Evolutionary conservation across 2,329 filamentous ascomycete genomes (phyloP).

Genomic region (Penicillium sp.): DNA sequence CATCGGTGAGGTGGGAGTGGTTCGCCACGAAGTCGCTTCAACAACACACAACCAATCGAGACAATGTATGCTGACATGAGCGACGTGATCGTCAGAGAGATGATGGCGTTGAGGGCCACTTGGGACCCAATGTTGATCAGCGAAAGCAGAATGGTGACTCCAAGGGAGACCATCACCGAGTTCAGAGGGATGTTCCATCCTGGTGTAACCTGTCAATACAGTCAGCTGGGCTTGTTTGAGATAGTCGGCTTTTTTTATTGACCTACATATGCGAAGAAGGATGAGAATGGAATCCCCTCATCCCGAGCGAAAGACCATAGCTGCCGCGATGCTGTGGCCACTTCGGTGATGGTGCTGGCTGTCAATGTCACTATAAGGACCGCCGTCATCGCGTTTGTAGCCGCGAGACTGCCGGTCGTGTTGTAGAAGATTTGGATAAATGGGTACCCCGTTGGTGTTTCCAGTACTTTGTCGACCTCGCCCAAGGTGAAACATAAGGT

Average conservation of each 20-base stretch:
- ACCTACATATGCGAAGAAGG: conserved; percentile 40
- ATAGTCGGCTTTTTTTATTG: not conserved
- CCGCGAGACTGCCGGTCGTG: conserved; percentile 49
- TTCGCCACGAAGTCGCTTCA: conserved; percentile 45
- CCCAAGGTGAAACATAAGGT: conserved; percentile 56
- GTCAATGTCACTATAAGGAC: conserved; percentile 52
- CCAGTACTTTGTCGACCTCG: conserved; percentile 47
- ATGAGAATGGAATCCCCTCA: conserved; percentile 40
- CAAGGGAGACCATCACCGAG: conserved; percentile 48
- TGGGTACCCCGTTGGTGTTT: conserved; percentile 53
- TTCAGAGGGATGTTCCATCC: conserved; percentile 48
- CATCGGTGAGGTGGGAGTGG: conserved; percentile 47
- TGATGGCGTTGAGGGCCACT: conserved; percentile 45
- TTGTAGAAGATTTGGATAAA: conserved; percentile 61
- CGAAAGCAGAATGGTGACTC: conserved; percentile 46
- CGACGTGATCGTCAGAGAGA: conserved; percentile 44
- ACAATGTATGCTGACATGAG: conserved; percentile 47
- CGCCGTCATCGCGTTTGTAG: conserved; percentile 51
- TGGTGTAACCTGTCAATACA: conserved; percentile 32
- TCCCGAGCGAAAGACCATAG: conserved; percentile 56
- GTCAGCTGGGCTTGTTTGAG: conserved; percentile 3
- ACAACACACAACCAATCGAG: conserved; percentile 48
- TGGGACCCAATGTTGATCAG: conserved; percentile 55
- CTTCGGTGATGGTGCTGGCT: conserved; percentile 53
- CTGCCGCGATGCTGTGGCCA: conserved; percentile 59